Percentiles rank a stretch among this genome's conserved stretches.
Evolutionary conservation across 1,139 yeast species (phyloP).

Genomic region (Nakaseomyces uthaithaninus): DNA sequence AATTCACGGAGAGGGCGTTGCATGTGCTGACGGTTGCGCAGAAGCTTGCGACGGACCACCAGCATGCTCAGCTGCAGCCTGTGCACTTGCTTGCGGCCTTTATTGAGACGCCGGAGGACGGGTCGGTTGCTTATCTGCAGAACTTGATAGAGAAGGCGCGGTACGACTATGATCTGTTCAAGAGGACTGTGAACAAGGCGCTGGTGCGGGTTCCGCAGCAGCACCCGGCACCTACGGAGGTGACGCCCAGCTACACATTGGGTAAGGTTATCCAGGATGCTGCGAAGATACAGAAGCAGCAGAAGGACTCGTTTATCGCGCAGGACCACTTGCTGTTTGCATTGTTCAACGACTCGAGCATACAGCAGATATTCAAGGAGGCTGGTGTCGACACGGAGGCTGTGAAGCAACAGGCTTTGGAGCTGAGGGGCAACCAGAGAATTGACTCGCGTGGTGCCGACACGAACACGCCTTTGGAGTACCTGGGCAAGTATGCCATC

Average conservation of each 20-base stretch:
- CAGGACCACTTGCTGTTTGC: conserved; percentile 91
- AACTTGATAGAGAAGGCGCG: conserved; percentile 83
- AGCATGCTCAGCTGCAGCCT: conserved; percentile 77
- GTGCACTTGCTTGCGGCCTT: conserved; percentile 87
- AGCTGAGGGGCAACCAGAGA: conserved; percentile 81
- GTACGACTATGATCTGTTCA: conserved; percentile 77
- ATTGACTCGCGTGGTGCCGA: conserved; percentile 94
- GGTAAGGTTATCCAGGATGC: conserved; percentile 65
- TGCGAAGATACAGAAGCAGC: conserved; percentile 68
- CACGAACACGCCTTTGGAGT: conserved; percentile 76
- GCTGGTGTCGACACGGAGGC: conserved; percentile 60
- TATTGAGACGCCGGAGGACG: conserved; percentile 68
- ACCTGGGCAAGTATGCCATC: conserved; percentile 78
- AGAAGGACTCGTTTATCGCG: conserved; percentile 84
- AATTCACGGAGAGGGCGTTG: conserved; percentile 90
- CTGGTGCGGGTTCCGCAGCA: conserved; percentile 83
- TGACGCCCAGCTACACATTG: conserved; percentile 61
- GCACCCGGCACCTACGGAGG: conserved; percentile 73
- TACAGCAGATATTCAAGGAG: conserved; percentile 69
- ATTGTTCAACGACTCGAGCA: conserved; percentile 64
- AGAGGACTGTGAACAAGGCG: conserved; percentile 69
- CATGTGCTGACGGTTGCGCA: conserved; percentile 71
- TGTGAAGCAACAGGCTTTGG: conserved; percentile 71
- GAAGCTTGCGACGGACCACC: conserved; percentile 73
- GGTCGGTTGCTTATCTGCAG: conserved; percentile 55